Conservation (phyloP, 2,329 filamentous ascomycete genomes). For the Chalara sp. region DNA sequence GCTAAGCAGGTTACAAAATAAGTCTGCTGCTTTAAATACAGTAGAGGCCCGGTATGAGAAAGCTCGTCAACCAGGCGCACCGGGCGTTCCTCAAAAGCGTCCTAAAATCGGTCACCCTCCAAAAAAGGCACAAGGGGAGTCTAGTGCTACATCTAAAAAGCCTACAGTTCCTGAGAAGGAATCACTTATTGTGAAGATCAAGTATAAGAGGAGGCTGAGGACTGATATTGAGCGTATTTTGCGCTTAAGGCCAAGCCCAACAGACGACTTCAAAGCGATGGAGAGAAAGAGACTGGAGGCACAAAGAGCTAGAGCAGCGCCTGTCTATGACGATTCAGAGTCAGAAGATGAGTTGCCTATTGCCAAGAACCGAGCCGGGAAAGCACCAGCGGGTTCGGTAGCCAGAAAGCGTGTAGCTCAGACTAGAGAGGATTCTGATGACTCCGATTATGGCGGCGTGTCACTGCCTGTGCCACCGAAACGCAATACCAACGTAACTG, state of each 20-base stretch:
- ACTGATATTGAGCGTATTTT: slow-evolving; percentile 21
- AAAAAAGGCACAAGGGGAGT: slow-evolving; percentile 18
- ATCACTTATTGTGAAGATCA: slow-evolving; percentile 22
- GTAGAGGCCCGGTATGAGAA: slow-evolving; percentile 26
- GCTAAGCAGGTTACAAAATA: slow-evolving; percentile 14
- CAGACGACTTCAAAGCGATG: background rate
- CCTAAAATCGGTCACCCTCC: slow-evolving; percentile 26
- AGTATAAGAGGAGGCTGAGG: slow-evolving; percentile 21
- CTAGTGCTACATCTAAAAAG: slow-evolving; percentile 10
- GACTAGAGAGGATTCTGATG: background rate
- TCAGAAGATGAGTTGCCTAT: slow-evolving; percentile 29
- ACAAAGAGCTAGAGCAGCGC: background rate
- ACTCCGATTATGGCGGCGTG: background rate
- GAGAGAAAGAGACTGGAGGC: background rate
- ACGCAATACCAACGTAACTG: background rate
- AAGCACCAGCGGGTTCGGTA: slow-evolving; percentile 3
- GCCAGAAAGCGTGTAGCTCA: slow-evolving; percentile 6
- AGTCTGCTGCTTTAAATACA: slow-evolving; percentile 13
- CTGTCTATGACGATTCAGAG: slow-evolving; percentile 2
- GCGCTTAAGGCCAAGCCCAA: background rate
- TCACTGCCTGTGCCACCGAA: background rate
- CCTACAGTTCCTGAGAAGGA: slow-evolving; percentile 8
- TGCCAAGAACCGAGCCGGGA: slow-evolving; percentile 21
- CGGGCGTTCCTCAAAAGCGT: slow-evolving; percentile 26
- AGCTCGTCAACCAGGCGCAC: slow-evolving; percentile 23